phyloP scores from a whole-genome alignment of 2,329 filamentous ascomycete genomes.

The Plenodomus tracheiphilus region DNA sequence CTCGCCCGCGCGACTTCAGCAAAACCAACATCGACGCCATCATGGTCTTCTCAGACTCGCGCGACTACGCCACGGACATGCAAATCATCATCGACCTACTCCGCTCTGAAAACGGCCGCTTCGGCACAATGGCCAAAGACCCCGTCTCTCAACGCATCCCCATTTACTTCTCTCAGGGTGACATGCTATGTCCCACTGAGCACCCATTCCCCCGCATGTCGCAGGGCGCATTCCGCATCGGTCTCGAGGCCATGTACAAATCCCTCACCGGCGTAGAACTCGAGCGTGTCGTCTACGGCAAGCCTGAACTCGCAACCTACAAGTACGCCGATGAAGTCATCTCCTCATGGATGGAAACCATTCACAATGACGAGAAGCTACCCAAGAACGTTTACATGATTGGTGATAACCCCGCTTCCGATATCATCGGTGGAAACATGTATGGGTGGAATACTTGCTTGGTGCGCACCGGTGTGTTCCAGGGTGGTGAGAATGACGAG shows the following conservation, averaged over 20 bases:
- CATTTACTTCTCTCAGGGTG: constrained; percentile 73
- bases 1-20: constrained; percentile 71
- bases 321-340: constrained; percentile 77
- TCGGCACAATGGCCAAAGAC: constrained; percentile 68
- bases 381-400: constrained; percentile 76
- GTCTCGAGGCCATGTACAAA: constrained; percentile 74
- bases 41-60: constrained; percentile 73
- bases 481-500: constrained; percentile 74
- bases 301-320: constrained; percentile 75
- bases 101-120: constrained; percentile 67
- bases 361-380: constrained; percentile 71
- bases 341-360: constrained; percentile 72
- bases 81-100: constrained; percentile 77
- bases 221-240: constrained; percentile 75
- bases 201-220: constrained; percentile 70
- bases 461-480: constrained; percentile 77
- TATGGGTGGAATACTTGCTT: constrained; percentile 82
- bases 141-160: constrained; percentile 68
- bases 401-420: constrained; percentile 73
- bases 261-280: constrained; percentile 70
- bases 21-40: constrained; percentile 74
- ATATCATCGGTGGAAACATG: constrained; percentile 77
- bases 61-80: constrained; percentile 75
- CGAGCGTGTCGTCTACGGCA: constrained; percentile 76
- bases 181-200: constrained; percentile 62